Evolutionary conservation across 148 eudicot genomes (phyloP).

Genomic region (Arctostaphylos glauca): DNA sequence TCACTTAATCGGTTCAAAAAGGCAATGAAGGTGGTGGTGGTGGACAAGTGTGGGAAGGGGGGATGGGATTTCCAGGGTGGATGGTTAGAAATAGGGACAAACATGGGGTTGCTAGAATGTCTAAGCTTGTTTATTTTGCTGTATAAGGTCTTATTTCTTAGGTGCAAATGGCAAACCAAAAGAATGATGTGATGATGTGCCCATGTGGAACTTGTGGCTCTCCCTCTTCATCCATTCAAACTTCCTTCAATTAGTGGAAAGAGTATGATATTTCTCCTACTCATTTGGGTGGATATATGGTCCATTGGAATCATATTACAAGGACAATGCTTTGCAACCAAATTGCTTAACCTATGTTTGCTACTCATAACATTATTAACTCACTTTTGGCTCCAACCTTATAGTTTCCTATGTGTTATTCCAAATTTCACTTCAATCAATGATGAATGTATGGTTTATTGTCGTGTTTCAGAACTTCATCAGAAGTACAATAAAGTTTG

Average conservation of each 20-base stretch:
- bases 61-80: background rate
- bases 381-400: background rate
- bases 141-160: background rate
- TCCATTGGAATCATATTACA: background rate
- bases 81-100: background rate
- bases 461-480: too few species aligned
- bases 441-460: too few species aligned
- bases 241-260: background rate
- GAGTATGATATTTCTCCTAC: background rate
- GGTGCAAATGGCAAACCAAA: background rate
- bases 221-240: background rate
- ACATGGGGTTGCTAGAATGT: background rate
- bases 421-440: too few species aligned
- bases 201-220: background rate
- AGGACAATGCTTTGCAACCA: background rate
- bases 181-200: conserved; percentile 8
- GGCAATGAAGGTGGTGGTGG: background rate
- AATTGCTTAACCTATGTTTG: background rate
- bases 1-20: too few species aligned
- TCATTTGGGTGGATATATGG: background rate
- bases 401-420: too few species aligned
- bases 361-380: background rate
- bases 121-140: background rate
- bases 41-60: background rate
- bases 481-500: too few species aligned